phyloP scores from a whole-genome alignment of 345 rosid species.

The Cardamine resedifolia region DNA sequence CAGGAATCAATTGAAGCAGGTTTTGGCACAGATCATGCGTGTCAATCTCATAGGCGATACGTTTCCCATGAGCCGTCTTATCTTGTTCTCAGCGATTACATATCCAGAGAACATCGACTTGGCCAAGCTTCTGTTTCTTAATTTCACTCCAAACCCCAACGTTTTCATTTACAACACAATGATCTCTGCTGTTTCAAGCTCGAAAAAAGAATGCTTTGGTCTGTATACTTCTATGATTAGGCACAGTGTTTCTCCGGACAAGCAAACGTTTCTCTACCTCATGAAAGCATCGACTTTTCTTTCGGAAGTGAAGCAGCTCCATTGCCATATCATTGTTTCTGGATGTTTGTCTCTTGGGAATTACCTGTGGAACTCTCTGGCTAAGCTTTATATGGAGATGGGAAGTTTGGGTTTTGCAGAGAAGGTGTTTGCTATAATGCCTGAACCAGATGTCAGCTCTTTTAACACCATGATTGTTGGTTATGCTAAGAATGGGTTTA shows the following conservation, averaged over 20 bases:
- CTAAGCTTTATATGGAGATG: conserved; percentile 47
- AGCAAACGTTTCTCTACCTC: conserved; percentile 46
- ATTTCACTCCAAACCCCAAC: conserved; percentile 52
- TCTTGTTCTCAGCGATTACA: conserved; percentile 50
- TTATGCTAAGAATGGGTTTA: conserved; percentile 48
- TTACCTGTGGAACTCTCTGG: conserved; percentile 54
- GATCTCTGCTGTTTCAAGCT: conserved; percentile 45
- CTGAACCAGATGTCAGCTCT: conserved; percentile 46
- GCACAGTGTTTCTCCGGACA: conserved; percentile 44
- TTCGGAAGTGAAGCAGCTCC: conserved; percentile 50
- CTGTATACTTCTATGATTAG: conserved; percentile 49
- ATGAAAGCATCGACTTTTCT: conserved; percentile 34
- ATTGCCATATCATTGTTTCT: conserved; percentile 48
- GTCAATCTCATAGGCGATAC: conserved; percentile 47
- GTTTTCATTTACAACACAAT: conserved; percentile 51
- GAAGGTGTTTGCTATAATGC: conserved; percentile 43
- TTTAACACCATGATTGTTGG: conserved; percentile 59
- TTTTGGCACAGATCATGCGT: conserved; percentile 53
- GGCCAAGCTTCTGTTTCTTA: conserved; percentile 42
- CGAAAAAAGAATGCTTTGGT: conserved; percentile 29
- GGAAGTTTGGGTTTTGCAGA: conserved; percentile 47
- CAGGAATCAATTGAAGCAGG: conserved; percentile 50
- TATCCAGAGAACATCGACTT: conserved; percentile 49
- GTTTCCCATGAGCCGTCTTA: conserved; percentile 64
- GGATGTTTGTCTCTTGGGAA: conserved; percentile 37